Evolutionary conservation across 116 monocot species (phyloP).

Genomic region (Trichopus zeylanicus): DNA sequence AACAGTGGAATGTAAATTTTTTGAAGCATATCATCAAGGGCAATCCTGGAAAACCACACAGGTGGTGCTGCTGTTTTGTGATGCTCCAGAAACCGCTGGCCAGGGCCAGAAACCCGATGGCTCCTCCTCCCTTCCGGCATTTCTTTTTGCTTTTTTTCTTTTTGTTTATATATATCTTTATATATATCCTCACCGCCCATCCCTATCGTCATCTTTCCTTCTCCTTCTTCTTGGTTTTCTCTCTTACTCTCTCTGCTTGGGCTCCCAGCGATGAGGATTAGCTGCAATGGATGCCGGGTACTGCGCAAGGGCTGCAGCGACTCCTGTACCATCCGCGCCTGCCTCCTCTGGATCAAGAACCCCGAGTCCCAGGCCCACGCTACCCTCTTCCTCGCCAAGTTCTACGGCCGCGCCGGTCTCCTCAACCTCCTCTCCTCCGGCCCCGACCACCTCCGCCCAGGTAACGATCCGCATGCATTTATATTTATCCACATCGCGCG

Average conservation of each 20-base stretch:
- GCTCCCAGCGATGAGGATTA: constrained; percentile 41
- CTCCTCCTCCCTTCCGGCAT: not conserved
- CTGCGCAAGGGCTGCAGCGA: constrained; percentile 50
- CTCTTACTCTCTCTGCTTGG: no score
- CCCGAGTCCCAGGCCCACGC: constrained; percentile 46
- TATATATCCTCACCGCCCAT: no score
- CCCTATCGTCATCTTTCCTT: not conserved
- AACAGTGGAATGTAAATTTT: no score
- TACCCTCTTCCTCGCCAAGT: constrained; percentile 50
- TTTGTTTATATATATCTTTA: not conserved
- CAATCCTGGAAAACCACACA: no score
- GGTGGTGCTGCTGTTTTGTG: no score
- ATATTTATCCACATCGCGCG: no score
- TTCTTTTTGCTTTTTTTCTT: not conserved
- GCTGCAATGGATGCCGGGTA: constrained; percentile 51
- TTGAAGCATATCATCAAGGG: no score
- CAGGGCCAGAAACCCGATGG: no score
- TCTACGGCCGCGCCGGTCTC: constrained; percentile 53
- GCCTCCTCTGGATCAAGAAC: constrained; percentile 42
- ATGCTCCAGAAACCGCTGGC: no score
- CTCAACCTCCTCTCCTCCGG: constrained; percentile 39
- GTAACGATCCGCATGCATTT: no score
- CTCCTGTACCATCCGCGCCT: constrained; percentile 40
- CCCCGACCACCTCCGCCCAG: constrained; percentile 33
- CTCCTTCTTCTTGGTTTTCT: not conserved